phyloP scores from a whole-genome alignment of 768 basidiomycete genomes.

The Xanthoconium purpureum region DNA sequence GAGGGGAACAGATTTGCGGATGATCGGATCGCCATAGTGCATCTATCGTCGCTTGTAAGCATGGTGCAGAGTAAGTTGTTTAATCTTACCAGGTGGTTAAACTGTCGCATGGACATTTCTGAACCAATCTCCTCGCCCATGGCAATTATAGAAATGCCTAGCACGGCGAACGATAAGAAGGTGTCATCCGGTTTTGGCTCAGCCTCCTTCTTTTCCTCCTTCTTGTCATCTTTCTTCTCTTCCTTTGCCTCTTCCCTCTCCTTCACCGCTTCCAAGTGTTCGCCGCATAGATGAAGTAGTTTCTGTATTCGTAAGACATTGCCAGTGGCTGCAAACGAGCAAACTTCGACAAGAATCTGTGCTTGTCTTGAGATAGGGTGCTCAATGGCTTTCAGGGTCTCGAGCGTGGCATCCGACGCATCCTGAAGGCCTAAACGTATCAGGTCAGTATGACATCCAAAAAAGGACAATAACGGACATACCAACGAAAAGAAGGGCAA shows the following conservation, averaged over 20 bases:
- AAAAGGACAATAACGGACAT: neutral
- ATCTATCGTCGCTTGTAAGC: conserved; percentile 56
- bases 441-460: conserved; percentile 6
- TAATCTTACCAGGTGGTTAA: conserved; percentile 85
- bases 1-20: conserved; percentile 90
- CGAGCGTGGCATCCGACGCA: conserved; percentile 88
- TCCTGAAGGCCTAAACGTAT: conserved; percentile 75
- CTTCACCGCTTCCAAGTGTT: conserved; percentile 64
- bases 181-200: conserved; percentile 60
- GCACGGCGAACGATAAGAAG: conserved; percentile 88
- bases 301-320: conserved; percentile 91
- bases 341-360: conserved; percentile 88
- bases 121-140: conserved; percentile 99
- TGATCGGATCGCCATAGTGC: conserved; percentile 94
- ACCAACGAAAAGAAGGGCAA: conserved; percentile 92
- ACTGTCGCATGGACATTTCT: conserved; percentile 95
- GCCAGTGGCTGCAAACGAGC: conserved; percentile 92
- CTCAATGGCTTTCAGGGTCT: conserved; percentile 89
- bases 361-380: conserved; percentile 90
- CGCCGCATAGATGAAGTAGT: conserved; percentile 91
- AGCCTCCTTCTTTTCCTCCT: conserved; percentile 59
- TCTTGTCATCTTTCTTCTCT: conserved; percentile 54
- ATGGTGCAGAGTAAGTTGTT: neutral
- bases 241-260: conserved; percentile 36
- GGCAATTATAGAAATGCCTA: conserved; percentile 90